Base-by-base conservation (phyloP, 192 early-diverging fungal genomes). In the Linnemannia schmuckeri region DNA sequence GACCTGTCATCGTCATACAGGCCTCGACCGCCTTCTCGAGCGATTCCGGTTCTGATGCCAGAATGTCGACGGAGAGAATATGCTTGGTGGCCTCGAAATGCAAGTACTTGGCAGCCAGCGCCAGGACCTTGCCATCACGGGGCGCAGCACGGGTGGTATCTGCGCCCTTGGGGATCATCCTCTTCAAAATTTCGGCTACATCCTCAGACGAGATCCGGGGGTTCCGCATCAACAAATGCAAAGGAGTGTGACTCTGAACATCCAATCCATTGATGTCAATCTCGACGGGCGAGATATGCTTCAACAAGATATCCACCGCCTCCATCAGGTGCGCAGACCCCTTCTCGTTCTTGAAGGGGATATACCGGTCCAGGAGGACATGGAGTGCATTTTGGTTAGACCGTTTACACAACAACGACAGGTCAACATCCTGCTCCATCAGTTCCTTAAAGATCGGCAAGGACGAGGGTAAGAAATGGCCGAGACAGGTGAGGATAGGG, bases 121-220 rank as follows among this genome's bases (percentile, higher is more conserved):
- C 68, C 46, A 87, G 55, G n/a, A 87, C 76, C n/a, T 87, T 87
- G 4, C 85, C 85, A 42, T 87, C 85, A 18, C 76, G 71, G 0
- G 78, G 85, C 1, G 79, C 74, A 0, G 37, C 9, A 6, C 81
- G 78, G 24, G 85, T 81, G 2, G 79, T 87, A 20, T 87, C 85
- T 2, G 85, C 85, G 37, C 85, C 85, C 71, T 81, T 81, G 54
- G 35, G 72, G 3, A 87, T 27, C 79, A 87, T 81, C 61, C 63
- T 69, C 47, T 81, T 87, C 76, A 87, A 3, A 22, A 76, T 54
- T 57, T 81, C 79, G 12, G 66, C 96, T 94, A 41, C 88, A 90
- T 70, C 90, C 94, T 87, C 92, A 95, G 33, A 94, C 95, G 78
- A 97, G 96, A 91, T 98, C 96, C 74, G 96, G 95, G 90, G 97